A percentile compares a stretch with the other conserved stretches of the same genome.
phyloP scores from a whole-genome alignment of 345 rosid genomes.

The Gossypium bickii region DNA sequence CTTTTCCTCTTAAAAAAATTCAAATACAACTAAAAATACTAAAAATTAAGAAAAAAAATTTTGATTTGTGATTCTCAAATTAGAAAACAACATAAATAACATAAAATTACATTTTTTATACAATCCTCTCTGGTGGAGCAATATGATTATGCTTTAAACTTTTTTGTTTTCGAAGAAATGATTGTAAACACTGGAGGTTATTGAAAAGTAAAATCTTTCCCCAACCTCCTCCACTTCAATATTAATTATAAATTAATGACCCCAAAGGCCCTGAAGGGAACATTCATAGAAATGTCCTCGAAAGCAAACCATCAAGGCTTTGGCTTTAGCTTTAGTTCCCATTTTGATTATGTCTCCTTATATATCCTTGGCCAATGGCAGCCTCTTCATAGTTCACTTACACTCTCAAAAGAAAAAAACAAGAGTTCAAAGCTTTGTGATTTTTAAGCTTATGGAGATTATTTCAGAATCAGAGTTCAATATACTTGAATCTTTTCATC shows the following conservation, averaged over 20 bases:
- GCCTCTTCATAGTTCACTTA: background rate
- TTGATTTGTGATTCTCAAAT: fast-evolving
- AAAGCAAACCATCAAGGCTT: background rate
- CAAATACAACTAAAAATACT: no score
- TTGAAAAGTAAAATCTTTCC: background rate
- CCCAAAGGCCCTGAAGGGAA: background rate
- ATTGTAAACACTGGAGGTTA: background rate
- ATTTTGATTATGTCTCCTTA: background rate
- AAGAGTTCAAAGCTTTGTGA: background rate
- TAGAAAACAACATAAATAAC: fast-evolving
- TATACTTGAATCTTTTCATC: conserved; percentile 24
- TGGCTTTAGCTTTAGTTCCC: no score
- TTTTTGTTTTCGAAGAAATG: no score
- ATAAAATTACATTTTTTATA: no score
- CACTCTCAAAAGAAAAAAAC: background rate
- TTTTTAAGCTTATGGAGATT: background rate
- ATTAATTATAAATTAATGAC: background rate
- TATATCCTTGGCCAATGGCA: background rate
- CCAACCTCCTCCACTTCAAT: background rate
- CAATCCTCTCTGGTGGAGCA: fast-evolving
- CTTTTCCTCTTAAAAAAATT: no score
- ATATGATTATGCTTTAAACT: no score
- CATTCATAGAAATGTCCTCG: background rate
- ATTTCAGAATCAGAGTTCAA: conserved; percentile 13
- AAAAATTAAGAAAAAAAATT: no score